Base-by-base conservation (phyloP, 1,284 basidiomycete genomes). In the Tilletia indica region DNA sequence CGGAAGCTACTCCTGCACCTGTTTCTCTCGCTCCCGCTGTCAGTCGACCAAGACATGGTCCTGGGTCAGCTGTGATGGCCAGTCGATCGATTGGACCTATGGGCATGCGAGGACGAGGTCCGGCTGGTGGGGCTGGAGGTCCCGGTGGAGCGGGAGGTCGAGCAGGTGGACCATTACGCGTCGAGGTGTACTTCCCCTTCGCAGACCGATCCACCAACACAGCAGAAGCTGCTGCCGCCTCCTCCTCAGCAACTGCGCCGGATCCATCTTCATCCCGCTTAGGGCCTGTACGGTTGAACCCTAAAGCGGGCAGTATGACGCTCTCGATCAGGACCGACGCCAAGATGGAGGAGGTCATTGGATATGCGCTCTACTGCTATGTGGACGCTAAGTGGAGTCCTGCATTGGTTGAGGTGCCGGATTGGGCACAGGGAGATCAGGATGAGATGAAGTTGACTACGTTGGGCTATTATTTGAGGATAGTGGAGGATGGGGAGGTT, bases 401-500 rank as follows among this genome's bases (percentile, higher is more conserved):
- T 0, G 89, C 89, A 78, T 84, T 97, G 39, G 90, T 91, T 77
- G 84, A 79, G 45, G 82, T 70, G 14, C 36, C n/a, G 2, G 71
- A 72, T n/a, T 49, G 69, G 45, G 68, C 47, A 31, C 8, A 38
- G 1, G 76, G 92, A 71, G 87, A 89, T 42, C 90, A 89, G 77
- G 86, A 89, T 83, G 86, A 86, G n/a, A 86, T 87, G 4, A 86
- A 85, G 77, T 86, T 93, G 70, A 91, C 89, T 56, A 92, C 93
- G 0, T 87, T 92, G 1, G 94, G 93, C 0, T 99, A 96, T 95
- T 91, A 93, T n/a, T 85, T 99, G 85, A 87, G 94, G 72, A 94
- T 99, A 71, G 93, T 95, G 8, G 96, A 99, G 81, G 94, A 98
- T 84, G 97, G 97, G 19, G 94, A 97, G 84, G 94, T 98, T 0